Base-by-base conservation (phyloP, 306 rosid genomes). In the Rubus idaeus region DNA sequence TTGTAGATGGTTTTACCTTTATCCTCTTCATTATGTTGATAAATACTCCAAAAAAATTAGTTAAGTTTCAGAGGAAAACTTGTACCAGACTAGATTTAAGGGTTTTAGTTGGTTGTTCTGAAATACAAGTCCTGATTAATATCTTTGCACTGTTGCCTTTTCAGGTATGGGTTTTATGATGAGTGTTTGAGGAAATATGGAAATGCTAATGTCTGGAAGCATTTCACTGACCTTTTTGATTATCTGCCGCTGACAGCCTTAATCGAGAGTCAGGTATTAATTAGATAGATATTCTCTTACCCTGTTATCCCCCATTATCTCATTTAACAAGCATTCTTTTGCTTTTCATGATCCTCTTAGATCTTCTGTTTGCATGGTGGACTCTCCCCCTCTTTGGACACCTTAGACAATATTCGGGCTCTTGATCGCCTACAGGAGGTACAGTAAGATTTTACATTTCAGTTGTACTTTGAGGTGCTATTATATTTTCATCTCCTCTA, bases 101-200 rank as follows among this genome's bases (percentile, higher is more conserved):
- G 42, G 56, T 61, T 40, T 41, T 37, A 9, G 26, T 37, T 39
- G 39, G 26, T 57, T 10, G 39, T 37, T 73, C 12, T 39, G 47
- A 35, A 18, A 0, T 2, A 1, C 9, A 61, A 75, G 42, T 49
- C 63, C 71, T 64, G 37, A 51, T 65, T 76, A n/a, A 13, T 52
- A 20, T 37, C n/a, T 50, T 4, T 57, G 10, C 68, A 68, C 42
- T 64, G 35, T 42, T 42, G 20, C 83, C 16, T 71, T 89, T 81
- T 84, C 94, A 94, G 98, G 85, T 94, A 94, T 84, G 98, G 98
- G 52, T 94, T 94, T 81, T 94, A 94, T 35, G 98, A 94, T 35
- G 98, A 94, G 78, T 94, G 98, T 82, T 91, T 94, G 91, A 91
- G 98, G 85, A 94, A 94, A 84, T 94, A 94, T 79, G 98, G 98